phyloP scores from a whole-genome alignment of 345 rosid species.

The Gossypium turneri region DNA sequence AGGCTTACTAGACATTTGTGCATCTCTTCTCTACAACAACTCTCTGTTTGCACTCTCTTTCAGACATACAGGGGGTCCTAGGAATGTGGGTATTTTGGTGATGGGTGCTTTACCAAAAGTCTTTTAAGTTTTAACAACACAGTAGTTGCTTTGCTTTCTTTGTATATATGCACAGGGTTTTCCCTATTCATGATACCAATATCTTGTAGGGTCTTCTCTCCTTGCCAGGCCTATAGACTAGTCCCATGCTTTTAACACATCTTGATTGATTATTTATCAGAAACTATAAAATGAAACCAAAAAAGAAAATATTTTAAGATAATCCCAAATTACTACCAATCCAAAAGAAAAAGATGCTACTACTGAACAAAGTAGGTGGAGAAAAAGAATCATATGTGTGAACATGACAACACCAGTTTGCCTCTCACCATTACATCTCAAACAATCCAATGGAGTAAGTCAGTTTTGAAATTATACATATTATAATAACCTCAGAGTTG shows the following conservation, averaged over 20 bases:
- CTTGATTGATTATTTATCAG: not conserved
- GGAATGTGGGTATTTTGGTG: conserved; percentile 4
- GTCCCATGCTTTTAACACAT: conserved; percentile 17
- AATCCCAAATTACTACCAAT: too few species aligned
- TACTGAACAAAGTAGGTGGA: not conserved
- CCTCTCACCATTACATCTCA: not conserved
- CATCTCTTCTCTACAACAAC: not conserved
- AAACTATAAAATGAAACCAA: conserved; percentile 5
- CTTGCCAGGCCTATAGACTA: conserved; percentile 6
- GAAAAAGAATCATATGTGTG: not conserved
- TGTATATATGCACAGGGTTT: not conserved
- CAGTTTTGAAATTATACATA: too few species aligned
- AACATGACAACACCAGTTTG: not conserved
- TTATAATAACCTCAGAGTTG: too few species aligned
- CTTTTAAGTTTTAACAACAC: not conserved
- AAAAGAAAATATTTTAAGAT: not conserved
- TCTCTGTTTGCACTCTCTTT: conserved; percentile 14
- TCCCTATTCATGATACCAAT: not conserved
- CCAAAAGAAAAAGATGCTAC: too few species aligned
- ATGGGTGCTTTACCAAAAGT: not conserved
- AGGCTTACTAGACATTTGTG: not conserved
- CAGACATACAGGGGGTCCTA: conserved; percentile 12
- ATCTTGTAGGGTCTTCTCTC: not conserved
- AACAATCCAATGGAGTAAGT: not conserved
- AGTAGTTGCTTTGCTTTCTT: conserved; percentile 1